Percentiles rank a stretch among this genome's conserved stretches.
Conservation (phyloP, 768 basidiomycete species). For the Cystobasidiopsis lactophilus region DNA sequence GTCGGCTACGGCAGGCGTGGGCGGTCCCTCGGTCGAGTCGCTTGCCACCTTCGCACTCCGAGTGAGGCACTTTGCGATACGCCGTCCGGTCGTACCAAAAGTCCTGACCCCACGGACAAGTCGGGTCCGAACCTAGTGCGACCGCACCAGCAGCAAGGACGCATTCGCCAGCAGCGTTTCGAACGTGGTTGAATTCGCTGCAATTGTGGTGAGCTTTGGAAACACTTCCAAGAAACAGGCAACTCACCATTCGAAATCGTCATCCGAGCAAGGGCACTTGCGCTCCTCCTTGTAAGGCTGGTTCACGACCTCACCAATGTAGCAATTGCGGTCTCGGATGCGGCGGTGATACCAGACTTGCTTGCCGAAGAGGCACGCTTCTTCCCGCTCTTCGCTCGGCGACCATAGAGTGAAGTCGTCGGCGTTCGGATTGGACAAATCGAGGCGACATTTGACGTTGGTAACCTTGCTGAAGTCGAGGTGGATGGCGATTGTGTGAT, state of each 20-base stretch:
- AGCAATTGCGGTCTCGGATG: constrained; percentile 52
- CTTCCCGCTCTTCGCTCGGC: constrained; percentile 68
- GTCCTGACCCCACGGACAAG: constrained; percentile 38
- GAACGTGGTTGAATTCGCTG: constrained; percentile 82
- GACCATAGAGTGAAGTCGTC: constrained; percentile 98
- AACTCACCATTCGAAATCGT: constrained; percentile 85
- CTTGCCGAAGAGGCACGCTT: constrained; percentile 75
- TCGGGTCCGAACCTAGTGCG: constrained; percentile 37
- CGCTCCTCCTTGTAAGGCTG: constrained; percentile 35
- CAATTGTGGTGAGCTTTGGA: not conserved
- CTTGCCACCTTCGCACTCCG: constrained; percentile 57
- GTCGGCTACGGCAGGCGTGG: constrained; percentile 62
- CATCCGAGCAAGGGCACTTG: constrained; percentile 47
- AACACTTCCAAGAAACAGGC: not conserved
- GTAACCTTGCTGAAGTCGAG: constrained; percentile 72
- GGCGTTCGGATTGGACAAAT: constrained; percentile 35
- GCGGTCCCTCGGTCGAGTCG: constrained; percentile 50
- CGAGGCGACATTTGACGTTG: constrained; percentile 47
- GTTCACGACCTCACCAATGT: constrained; percentile 49
- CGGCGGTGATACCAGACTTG: constrained; percentile 86
- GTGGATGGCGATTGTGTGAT: constrained; percentile 47
- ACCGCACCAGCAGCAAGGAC: constrained; percentile 48
- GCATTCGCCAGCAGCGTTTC: constrained; percentile 47
- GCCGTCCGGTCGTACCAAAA: constrained; percentile 88
- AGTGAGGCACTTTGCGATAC: constrained; percentile 76